These are phyloP conservation scores for Rugonectria rugulosa DNA, from an alignment of 2,329 filamentous ascomycete genomes.

Conservation along the genomic window DNA sequence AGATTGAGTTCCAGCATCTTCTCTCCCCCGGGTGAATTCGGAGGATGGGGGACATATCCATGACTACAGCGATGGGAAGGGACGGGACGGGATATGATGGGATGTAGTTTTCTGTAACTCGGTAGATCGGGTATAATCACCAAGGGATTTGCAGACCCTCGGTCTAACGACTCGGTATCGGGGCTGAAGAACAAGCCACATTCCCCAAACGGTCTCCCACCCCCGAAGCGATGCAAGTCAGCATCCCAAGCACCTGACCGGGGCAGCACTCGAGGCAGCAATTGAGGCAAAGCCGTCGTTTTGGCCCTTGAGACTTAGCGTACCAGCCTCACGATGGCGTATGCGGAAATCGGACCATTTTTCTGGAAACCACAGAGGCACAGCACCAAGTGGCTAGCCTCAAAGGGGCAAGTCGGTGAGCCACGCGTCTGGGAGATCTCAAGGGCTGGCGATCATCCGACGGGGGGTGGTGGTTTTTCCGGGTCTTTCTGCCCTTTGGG, in stretches of 20 bases:
- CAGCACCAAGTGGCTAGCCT: conserved; percentile 30
- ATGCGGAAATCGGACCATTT: conserved; percentile 39
- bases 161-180: conserved; percentile 2
- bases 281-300: too few species aligned
- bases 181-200: conserved; percentile 2
- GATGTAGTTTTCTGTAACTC: neutral
- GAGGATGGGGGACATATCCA: neutral
- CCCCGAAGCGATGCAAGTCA: conserved; percentile 9
- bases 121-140: conserved; percentile 1
- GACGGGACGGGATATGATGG: neutral
- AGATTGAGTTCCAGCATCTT: conserved; percentile 11
- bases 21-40: conserved; percentile 13
- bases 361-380: conserved; percentile 23
- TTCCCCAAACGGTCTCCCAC: neutral
- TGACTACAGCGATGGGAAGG: conserved; percentile 1
- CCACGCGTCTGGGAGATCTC: conserved; percentile 35
- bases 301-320: too few species aligned
- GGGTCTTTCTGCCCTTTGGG: too few species aligned
- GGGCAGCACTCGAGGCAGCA: too few species aligned
- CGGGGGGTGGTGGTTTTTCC: conserved; percentile 14
- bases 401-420: conserved; percentile 33
- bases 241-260: too few species aligned
- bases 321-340: conserved; percentile 36
- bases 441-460: conserved; percentile 34
- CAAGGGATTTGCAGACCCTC: conserved; percentile 3